Base-by-base conservation (phyloP, 1,284 basidiomycete species). In the Amylostereum areolatum region DNA sequence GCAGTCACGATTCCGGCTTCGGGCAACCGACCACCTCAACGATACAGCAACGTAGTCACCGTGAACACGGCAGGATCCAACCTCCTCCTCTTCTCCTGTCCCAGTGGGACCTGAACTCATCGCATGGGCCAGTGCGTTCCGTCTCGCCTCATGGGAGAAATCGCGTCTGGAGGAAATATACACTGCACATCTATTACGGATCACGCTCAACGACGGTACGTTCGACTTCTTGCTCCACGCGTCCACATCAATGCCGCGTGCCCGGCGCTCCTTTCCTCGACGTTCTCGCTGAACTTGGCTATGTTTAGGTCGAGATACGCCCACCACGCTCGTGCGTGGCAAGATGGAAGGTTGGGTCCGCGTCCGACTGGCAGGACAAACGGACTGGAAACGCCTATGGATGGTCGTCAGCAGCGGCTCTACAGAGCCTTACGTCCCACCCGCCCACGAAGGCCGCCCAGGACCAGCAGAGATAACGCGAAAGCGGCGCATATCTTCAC, bases 141-240 rank as follows among this genome's bases (percentile, higher is more conserved):
- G 97, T 12, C 78, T 99, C 5, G 84, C 90, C 6, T 81, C 90
- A 46, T 99, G 95, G 93, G 96, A 99, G 67, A 93, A 97, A 59
- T 89, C 92, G 1, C 83, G 95, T 28, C 76, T 98, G 25, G 94
- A 97, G 66, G 96, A 98, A 68, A 93, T 99, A 52, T 99, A 99
- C 66, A 98, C 96, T 0, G 95, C 94, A 2, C 92, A 97, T 69
- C 72, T 98, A 42, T 80, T 95, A 55, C 79, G 92, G 45, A 87
- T 90, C 66, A 82, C 81, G 33, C 61, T 86, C 24, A 72, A 69
- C 48, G 72, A 73, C 32, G 70, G 79, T 72, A 59, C 57, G 71
- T 57, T 62, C 46, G 18, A n/a, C 12, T 36, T 18, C 33, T 35
- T n/a, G 18, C 18, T 18, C 18, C 18, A 18, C 18, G 18, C 18